Percentiles rank a stretch among this genome's conserved stretches.
Evolutionary conservation across 495 filamentous ascomycete species (phyloP).

Genomic region (Apodospora peruviana): DNA sequence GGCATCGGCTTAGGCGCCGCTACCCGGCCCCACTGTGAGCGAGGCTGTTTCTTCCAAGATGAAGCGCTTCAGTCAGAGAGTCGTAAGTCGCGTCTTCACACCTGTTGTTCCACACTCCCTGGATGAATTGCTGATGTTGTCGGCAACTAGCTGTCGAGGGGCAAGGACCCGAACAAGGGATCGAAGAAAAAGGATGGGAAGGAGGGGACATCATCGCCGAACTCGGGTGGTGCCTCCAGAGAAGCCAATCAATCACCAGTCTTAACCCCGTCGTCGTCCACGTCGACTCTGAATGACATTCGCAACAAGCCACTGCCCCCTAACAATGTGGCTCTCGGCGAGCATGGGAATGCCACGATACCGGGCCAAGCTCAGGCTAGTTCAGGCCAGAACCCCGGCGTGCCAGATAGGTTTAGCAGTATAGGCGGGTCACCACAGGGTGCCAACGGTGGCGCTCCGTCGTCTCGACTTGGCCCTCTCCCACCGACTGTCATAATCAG

Average conservation of each 20-base stretch:
- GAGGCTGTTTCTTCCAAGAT: slow-evolving; percentile 58
- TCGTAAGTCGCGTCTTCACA: slow-evolving; percentile 59
- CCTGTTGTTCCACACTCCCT: background rate
- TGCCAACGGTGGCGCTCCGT: slow-evolving; percentile 60
- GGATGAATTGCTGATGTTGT: background rate
- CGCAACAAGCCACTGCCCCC: slow-evolving; percentile 75
- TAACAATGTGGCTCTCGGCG: slow-evolving; percentile 55
- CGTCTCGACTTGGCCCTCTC: slow-evolving; percentile 62
- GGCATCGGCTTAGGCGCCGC: slow-evolving; percentile 27
- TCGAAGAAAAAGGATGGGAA: slow-evolving; percentile 87
- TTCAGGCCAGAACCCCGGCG: slow-evolving; percentile 19
- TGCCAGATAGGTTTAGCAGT: slow-evolving; percentile 40
- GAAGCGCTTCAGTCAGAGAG: slow-evolving; percentile 97
- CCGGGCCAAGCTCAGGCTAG: slow-evolving; percentile 33
- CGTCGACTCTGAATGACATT: slow-evolving; percentile 76
- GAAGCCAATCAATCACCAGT: slow-evolving; percentile 53
- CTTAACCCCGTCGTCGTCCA: slow-evolving; percentile 74
- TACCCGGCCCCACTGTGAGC: slow-evolving; percentile 24
- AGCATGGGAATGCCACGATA: slow-evolving; percentile 33
- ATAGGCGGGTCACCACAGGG: slow-evolving; percentile 32
- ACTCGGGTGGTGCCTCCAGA: slow-evolving; percentile 50
- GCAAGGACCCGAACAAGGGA: slow-evolving; percentile 86
- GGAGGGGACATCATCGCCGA: slow-evolving; percentile 73
- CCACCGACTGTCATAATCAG: slow-evolving; percentile 94
- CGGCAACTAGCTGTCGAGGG: slow-evolving; percentile 80